Conservation (phyloP, 139 green algal genomes). For the Chlorella sorokiniana region DNA sequence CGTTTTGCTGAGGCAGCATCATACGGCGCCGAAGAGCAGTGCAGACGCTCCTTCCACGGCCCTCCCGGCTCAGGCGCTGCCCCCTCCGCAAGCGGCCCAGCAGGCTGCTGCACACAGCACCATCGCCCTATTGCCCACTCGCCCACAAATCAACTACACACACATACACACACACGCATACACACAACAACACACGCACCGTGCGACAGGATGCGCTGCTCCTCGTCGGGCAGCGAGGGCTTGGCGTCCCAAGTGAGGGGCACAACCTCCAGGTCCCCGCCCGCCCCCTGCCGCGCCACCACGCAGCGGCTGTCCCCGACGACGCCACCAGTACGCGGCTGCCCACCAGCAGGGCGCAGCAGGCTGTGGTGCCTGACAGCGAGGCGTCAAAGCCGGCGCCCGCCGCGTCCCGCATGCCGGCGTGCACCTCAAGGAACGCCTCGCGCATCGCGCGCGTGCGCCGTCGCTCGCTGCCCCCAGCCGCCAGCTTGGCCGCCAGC, state of each 20-base stretch:
- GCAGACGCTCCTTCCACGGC: too few species aligned
- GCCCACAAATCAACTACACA: too few species aligned
- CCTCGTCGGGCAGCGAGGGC: conserved; percentile 43
- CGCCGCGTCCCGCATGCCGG: conserved; percentile 14
- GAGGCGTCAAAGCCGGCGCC: conserved; percentile 35
- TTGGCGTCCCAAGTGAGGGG: conserved; percentile 61
- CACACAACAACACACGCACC: not conserved
- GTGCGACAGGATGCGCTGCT: conserved; percentile 38
- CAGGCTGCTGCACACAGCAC: too few species aligned
- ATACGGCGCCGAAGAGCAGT: too few species aligned
- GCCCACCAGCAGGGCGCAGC: conserved; percentile 39
- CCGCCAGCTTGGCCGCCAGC: conserved; percentile 22
- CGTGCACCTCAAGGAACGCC: conserved; percentile 25
- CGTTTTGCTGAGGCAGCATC: too few species aligned
- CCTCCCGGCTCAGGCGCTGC: too few species aligned
- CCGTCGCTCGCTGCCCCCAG: conserved; percentile 13
- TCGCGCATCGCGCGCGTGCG: conserved; percentile 18
- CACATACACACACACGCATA: not conserved
- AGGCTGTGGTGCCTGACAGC: conserved; percentile 47
- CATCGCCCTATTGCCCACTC: too few species aligned
- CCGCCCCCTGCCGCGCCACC: conserved; percentile 1
- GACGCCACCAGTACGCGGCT: conserved; percentile 27
- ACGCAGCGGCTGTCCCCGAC: conserved; percentile 46
- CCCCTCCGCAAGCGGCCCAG: too few species aligned
- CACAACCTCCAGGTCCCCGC: conserved; percentile 31